These are phyloP conservation scores for Coemansia sp. DNA, from an alignment of 192 early-diverging fungal genomes.

Conservation along the genomic window DNA sequence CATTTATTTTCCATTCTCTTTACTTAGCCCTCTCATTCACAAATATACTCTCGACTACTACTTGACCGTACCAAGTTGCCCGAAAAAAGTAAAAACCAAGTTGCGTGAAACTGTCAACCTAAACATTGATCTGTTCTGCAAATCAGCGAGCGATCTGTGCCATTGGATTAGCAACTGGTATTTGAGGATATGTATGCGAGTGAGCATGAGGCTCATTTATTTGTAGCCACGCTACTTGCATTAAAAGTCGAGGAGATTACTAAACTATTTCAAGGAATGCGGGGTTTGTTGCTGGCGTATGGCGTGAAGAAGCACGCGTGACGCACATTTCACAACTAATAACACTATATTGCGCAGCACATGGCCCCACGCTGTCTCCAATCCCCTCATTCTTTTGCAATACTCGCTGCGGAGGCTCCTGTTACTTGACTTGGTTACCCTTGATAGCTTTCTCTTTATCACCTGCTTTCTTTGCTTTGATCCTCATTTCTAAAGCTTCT, in stretches of 20 bases:
- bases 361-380: background rate
- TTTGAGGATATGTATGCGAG: background rate
- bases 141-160: background rate
- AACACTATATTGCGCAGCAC: background rate
- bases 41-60: background rate
- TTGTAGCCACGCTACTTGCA: background rate
- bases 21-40: background rate
- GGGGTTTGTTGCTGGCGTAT: slow-evolving; percentile 2
- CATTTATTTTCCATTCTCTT: background rate
- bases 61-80: background rate
- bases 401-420: background rate
- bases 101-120: background rate
- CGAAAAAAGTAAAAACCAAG: background rate
- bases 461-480: background rate
- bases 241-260: background rate
- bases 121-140: background rate
- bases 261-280: background rate
- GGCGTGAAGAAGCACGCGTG: background rate
- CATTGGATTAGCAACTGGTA: background rate
- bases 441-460: background rate
- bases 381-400: background rate
- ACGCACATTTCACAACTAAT: background rate
- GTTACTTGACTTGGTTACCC: slow-evolving; percentile 4
- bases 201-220: background rate
- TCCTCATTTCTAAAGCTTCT: background rate